Evolutionary conservation across 2,329 filamentous ascomycete species (phyloP), one percentile per base, ranked within the genome.

Genomic region (Colletotrichum orbiculare): DNA sequence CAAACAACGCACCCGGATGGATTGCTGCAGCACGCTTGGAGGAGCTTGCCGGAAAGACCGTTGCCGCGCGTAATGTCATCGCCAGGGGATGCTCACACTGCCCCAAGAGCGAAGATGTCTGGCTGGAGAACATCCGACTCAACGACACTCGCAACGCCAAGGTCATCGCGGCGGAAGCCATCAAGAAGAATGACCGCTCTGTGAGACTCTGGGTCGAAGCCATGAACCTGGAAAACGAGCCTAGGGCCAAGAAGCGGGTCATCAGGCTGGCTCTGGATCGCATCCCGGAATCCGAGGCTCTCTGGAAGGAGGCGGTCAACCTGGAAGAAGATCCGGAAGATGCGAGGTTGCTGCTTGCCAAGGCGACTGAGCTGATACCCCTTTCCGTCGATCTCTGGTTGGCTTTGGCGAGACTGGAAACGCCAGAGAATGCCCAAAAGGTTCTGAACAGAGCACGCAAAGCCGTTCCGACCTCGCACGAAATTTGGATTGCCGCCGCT

Each of bases 281-380:
- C 73, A 92, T 97, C 45, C 94, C 94, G 1, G 93, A 97, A 73
- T 98, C 95, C 0, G 96, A 98, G 52, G 91, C 92, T 46, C 86
- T 99, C n/a, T 99, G 96, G 96, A 99, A 98, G 75, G 94, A 96
- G 75, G 91, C 95, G 6, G 95, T 99, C 68, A 98, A 98, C 71
- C 81, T 98, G 60, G 96, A 98, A 74, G 95, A 97, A 73, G 91
- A 97, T 70, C 87, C 91, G 0, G 91, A 90, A 37, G 94, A 97
- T 79, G 96, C 96, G 5, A 90, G 90, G 67, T 82, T 99, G 60
- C 84, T 99, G 59, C 87, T 99, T 50, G 94, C 94, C 52, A 97
- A 97, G 79, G 96, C 96, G 0, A 97, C 94, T 0, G 94, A 99
- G 72, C 91, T 97, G 63, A 97, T 99, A 60, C 95, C 95, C 0